phyloP scores from a whole-genome alignment of 257 asterid genomes.

The Fraxinus pennsylvanica region DNA sequence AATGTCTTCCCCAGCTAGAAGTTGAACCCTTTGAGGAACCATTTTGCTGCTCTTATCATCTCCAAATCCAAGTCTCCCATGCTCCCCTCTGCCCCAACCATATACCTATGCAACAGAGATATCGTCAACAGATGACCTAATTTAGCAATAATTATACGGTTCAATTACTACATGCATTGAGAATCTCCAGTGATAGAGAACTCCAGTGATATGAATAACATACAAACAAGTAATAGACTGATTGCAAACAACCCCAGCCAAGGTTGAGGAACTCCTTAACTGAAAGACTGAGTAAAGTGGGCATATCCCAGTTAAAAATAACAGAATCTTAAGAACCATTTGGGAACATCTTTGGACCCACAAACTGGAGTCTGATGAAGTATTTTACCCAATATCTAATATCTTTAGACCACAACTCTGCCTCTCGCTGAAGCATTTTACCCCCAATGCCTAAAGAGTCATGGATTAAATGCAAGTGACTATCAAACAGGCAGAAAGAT shows the following conservation, averaged over 20 bases:
- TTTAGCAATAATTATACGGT: slow-evolving; percentile 1
- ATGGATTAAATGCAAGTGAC: neutral
- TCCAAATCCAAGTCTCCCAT: slow-evolving; percentile 98
- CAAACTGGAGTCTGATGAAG: neutral
- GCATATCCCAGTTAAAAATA: neutral
- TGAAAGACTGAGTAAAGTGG: neutral
- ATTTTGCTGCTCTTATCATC: slow-evolving; percentile 99
- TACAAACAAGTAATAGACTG: neutral
- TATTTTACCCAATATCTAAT: neutral
- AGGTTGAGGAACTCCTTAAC: neutral
- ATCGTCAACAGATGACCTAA: slow-evolving; percentile 4
- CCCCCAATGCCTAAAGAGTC: neutral
- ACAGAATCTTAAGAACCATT: neutral
- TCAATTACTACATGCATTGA: neutral
- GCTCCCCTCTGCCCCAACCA: slow-evolving; percentile 99
- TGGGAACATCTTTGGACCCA: neutral
- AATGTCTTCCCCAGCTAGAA: slow-evolving; percentile 77
- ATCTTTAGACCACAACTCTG: neutral
- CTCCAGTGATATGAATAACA: neutral
- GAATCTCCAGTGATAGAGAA: neutral
- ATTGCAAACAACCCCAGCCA: neutral
- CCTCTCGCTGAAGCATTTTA: neutral
- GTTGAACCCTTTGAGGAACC: slow-evolving; percentile 97
- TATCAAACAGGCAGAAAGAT: neutral
- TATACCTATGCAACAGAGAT: slow-evolving; percentile 58